A percentile compares a stretch with the other conserved stretches of the same genome.
phyloP scores from a whole-genome alignment of 2,329 filamentous ascomycete genomes.

The Paraphoma sp. region DNA sequence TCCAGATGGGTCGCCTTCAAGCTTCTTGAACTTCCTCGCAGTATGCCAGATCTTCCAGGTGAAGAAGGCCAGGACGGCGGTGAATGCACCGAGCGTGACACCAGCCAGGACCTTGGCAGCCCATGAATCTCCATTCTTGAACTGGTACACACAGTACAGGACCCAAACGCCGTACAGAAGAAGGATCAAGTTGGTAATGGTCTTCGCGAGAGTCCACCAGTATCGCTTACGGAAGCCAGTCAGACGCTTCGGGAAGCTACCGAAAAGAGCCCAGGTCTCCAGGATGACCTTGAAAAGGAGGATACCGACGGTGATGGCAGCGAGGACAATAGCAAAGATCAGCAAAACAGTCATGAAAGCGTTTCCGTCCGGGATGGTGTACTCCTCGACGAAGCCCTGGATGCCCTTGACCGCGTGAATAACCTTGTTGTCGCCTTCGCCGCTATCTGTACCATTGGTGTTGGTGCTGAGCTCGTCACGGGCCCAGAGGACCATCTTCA shows the following conservation, averaged over 20 bases:
- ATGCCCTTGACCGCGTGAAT: slow-evolving; percentile 73
- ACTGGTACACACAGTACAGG: slow-evolving; percentile 94
- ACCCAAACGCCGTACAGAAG: slow-evolving; percentile 95
- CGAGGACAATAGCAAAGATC: slow-evolving; percentile 86
- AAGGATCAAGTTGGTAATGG: slow-evolving; percentile 88
- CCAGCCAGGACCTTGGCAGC: slow-evolving; percentile 84
- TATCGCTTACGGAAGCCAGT: slow-evolving; percentile 92
- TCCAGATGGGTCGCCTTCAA: slow-evolving; percentile 73
- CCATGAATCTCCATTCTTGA: slow-evolving; percentile 93
- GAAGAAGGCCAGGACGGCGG: slow-evolving; percentile 80
- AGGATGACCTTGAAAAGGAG: slow-evolving; percentile 90
- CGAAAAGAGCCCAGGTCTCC: slow-evolving; percentile 89
- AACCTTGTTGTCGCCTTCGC: slow-evolving; percentile 50
- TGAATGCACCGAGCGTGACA: slow-evolving; percentile 82
- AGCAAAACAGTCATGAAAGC: slow-evolving; percentile 96
- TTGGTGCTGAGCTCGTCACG: slow-evolving; percentile 56
- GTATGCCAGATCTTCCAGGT: slow-evolving; percentile 81
- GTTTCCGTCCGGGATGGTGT: slow-evolving; percentile 85
- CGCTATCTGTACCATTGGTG: slow-evolving; percentile 47
- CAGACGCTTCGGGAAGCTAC: slow-evolving; percentile 80
- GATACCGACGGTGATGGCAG: slow-evolving; percentile 82
- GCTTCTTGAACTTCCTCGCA: slow-evolving; percentile 74
- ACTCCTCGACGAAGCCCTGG: slow-evolving; percentile 80
- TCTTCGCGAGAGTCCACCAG: slow-evolving; percentile 89
- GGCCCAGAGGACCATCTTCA: slow-evolving; percentile 55